Evolutionary conservation across 2,329 filamentous ascomycete species (phyloP).

Genomic region (Trichoderma hamatum): DNA sequence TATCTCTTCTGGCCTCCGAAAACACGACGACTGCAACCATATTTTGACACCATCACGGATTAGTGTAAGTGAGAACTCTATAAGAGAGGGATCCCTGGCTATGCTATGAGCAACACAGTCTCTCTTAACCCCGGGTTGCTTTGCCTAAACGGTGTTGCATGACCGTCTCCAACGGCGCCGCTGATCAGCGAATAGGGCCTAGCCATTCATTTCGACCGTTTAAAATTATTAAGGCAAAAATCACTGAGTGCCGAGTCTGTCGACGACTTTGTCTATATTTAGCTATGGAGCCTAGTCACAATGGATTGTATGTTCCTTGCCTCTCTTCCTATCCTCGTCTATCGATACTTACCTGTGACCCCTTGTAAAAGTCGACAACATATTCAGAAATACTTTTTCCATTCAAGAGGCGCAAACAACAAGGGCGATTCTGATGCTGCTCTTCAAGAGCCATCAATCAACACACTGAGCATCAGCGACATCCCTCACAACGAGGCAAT

Average conservation of each 20-base stretch:
- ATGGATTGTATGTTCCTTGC: conserved; percentile 24
- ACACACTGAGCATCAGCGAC: conserved; percentile 23
- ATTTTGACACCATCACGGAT: conserved; percentile 23
- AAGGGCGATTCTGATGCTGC: conserved; percentile 4
- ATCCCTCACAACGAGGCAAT: conserved; percentile 25
- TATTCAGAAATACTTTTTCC: conserved; percentile 24
- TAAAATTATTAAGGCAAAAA: conserved; percentile 23
- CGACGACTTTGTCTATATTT: conserved; percentile 22
- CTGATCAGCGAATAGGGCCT: conserved; percentile 25
- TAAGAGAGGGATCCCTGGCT: conserved; percentile 20
- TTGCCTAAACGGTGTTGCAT: conserved; percentile 27
- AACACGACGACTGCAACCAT: conserved; percentile 3
- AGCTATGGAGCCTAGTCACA: conserved; percentile 27
- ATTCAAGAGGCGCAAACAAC: conserved; percentile 17
- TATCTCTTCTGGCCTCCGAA: conserved; percentile 9
- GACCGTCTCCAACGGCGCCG: conserved; percentile 26
- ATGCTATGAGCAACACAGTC: conserved; percentile 17
- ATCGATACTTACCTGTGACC: conserved; percentile 22
- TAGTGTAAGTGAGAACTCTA: conserved; percentile 24
- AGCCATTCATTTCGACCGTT: conserved; percentile 17
- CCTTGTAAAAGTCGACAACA: conserved; percentile 26
- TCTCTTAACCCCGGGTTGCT: conserved; percentile 15
- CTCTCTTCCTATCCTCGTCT: conserved; percentile 13
- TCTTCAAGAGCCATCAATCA: conserved; percentile 11
- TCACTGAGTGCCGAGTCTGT: conserved; percentile 18